These are phyloP conservation scores for Rhazya stricta DNA, from an alignment of 257 asterid species.

Conservation along the genomic window DNA sequence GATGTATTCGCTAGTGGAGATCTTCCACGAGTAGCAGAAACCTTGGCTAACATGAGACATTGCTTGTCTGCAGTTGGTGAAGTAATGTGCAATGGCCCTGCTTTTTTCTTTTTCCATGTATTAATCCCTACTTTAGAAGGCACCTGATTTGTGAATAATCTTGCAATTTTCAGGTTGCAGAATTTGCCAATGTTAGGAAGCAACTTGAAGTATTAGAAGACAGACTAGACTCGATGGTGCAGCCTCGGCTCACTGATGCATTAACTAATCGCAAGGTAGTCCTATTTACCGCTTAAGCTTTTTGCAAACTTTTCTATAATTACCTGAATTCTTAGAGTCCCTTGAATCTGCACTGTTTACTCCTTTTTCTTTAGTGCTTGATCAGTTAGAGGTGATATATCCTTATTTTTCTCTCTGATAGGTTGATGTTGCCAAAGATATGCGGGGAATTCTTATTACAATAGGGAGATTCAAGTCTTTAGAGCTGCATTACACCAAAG, in stretches of 20 bases:
- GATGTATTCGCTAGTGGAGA: constrained; percentile 98
- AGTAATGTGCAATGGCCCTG: constrained; percentile 35
- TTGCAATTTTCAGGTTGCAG: constrained; percentile 73
- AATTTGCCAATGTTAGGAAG: constrained; percentile 95
- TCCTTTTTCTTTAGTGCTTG: neutral
- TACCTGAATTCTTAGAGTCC: constrained; percentile 8
- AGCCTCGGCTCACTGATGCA: constrained; percentile 91
- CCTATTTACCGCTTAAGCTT: constrained; percentile 12
- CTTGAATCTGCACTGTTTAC: neutral
- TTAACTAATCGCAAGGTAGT: constrained; percentile 75
- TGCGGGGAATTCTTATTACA: constrained; percentile 79
- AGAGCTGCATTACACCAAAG: constrained; percentile 72
- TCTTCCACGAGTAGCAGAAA: constrained; percentile 97
- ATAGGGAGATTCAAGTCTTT: constrained; percentile 90
- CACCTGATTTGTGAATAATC: neutral
- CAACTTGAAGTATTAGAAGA: constrained; percentile 98
- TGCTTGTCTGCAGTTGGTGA: constrained; percentile 98
- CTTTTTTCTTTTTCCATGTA: neutral
- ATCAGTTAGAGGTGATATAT: neutral
- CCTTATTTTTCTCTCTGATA: constrained; percentile 19
- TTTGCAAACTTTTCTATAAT: constrained; percentile 11
- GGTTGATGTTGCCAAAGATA: constrained; percentile 88
- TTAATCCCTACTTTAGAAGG: neutral
- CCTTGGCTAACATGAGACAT: constrained; percentile 95
- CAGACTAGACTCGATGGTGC: constrained; percentile 95